These are phyloP conservation scores for Picea abies DNA, from an alignment of 83 land plant species.

Conservation along the genomic window DNA sequence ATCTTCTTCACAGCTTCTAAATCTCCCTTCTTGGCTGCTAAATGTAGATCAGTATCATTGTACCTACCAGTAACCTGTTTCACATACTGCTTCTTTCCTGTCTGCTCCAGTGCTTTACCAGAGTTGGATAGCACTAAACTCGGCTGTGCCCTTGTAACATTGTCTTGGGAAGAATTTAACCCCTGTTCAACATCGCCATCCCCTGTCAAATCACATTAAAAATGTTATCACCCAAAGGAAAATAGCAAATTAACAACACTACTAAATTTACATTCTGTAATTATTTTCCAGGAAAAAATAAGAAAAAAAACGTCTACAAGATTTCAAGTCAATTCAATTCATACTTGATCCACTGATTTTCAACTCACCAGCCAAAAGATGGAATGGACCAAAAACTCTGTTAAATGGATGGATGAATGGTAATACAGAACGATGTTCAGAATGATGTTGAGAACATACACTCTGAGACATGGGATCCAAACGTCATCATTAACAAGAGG, in stretches of 20 bases:
- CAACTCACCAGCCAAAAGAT: background rate
- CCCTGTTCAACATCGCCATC: background rate
- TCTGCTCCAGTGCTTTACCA: constrained; percentile 41
- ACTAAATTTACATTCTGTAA: background rate
- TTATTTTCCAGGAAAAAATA: background rate
- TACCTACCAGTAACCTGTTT: constrained; percentile 75
- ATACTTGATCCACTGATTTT: background rate
- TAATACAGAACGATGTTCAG: background rate
- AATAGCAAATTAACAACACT: background rate
- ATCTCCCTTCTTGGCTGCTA: constrained; percentile 63
- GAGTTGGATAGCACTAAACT: constrained; percentile 46
- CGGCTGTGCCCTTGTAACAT: constrained; percentile 13
- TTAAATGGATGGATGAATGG: constrained; percentile 1
- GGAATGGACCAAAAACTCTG: background rate
- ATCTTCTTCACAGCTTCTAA: constrained; percentile 45
- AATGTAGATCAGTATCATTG: constrained; percentile 76
- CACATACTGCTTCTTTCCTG: constrained; percentile 55
- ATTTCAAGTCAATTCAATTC: background rate
- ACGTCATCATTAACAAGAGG: background rate
- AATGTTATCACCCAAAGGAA: background rate
- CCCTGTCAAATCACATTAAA: background rate
- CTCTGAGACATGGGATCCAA: background rate
- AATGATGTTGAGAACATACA: background rate
- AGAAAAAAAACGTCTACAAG: background rate
- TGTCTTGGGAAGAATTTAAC: constrained; percentile 2